Conservation (phyloP, 2,329 filamentous ascomycete species). For the Lachnellula hyalina region DNA sequence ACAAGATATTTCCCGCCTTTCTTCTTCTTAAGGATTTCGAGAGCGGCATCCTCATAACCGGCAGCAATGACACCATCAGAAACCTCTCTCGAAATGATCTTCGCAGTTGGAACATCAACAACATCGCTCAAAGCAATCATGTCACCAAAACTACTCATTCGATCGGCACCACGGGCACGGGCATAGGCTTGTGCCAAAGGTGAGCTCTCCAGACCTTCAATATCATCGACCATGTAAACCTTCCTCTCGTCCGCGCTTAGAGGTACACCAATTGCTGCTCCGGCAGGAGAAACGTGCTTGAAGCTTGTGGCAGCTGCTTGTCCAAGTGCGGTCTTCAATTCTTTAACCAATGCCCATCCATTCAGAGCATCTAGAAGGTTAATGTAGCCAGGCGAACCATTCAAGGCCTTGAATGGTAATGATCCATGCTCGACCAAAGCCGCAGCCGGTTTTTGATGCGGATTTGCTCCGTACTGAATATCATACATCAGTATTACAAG, state of each 20-base stretch:
- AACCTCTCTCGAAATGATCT: conserved; percentile 96
- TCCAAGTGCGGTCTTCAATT: conserved; percentile 82
- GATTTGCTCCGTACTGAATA: conserved; percentile 77
- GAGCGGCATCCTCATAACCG: conserved; percentile 75
- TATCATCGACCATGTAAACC: conserved; percentile 98
- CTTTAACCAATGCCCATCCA: conserved; percentile 94
- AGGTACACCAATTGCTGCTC: conserved; percentile 87
- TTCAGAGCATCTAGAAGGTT: conserved; percentile 96
- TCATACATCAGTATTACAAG: not conserved
- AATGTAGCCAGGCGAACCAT: conserved; percentile 90
- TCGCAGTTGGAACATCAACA: conserved; percentile 88
- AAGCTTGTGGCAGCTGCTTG: conserved; percentile 93
- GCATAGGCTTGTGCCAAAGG: conserved; percentile 90
- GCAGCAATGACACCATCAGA: conserved; percentile 96
- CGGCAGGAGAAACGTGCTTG: conserved; percentile 97
- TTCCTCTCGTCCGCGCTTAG: conserved; percentile 84
- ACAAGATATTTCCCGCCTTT: conserved; percentile 97
- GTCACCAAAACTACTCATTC: conserved; percentile 98
- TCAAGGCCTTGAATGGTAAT: conserved; percentile 91
- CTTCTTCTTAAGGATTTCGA: conserved; percentile 94
- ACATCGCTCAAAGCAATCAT: conserved; percentile 88
- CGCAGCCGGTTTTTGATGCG: conserved; percentile 94
- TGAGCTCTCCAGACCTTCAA: conserved; percentile 80
- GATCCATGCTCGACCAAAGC: conserved; percentile 68
- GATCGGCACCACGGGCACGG: conserved; percentile 88